Conservation (phyloP, 768 basidiomycete species). For the Mycena chlorophos region DNA sequence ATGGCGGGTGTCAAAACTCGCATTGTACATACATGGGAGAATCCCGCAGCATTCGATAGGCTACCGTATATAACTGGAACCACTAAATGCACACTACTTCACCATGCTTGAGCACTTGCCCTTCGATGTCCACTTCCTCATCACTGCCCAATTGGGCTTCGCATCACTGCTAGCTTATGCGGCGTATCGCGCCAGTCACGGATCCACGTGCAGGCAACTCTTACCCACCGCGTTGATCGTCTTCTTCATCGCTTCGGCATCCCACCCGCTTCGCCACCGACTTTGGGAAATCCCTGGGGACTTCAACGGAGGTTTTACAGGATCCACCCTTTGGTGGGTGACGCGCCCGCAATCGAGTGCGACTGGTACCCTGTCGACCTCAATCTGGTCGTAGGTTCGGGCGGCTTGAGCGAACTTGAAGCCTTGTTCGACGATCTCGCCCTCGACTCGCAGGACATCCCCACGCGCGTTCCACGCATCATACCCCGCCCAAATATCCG, state of each 20-base stretch:
- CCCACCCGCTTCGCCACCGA: not conserved
- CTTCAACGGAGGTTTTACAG: not conserved
- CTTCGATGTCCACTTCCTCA: not conserved
- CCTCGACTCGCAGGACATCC: too few species aligned
- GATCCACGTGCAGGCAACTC: not conserved
- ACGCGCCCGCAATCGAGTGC: not conserved
- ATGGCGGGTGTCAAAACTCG: too few species aligned
- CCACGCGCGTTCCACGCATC: not conserved
- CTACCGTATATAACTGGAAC: too few species aligned
- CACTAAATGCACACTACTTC: too few species aligned
- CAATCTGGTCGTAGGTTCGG: not conserved
- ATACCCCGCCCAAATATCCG: not conserved
- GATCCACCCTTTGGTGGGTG: not conserved
- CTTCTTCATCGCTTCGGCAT: not conserved
- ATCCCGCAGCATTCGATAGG: too few species aligned
- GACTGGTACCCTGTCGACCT: not conserved
- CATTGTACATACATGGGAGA: too few species aligned
- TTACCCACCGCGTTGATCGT: not conserved
- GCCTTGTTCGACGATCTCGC: not conserved
- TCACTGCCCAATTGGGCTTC: not conserved
- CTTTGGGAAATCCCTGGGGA: not conserved
- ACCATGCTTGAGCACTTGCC: not conserved
- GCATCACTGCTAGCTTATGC: not conserved
- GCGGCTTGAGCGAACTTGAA: not conserved
- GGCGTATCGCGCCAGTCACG: not conserved